Evolutionary conservation across 441 rosid genomes (phyloP), one percentile per base, ranked within the genome.

Genomic region (Capsella rubella): DNA sequence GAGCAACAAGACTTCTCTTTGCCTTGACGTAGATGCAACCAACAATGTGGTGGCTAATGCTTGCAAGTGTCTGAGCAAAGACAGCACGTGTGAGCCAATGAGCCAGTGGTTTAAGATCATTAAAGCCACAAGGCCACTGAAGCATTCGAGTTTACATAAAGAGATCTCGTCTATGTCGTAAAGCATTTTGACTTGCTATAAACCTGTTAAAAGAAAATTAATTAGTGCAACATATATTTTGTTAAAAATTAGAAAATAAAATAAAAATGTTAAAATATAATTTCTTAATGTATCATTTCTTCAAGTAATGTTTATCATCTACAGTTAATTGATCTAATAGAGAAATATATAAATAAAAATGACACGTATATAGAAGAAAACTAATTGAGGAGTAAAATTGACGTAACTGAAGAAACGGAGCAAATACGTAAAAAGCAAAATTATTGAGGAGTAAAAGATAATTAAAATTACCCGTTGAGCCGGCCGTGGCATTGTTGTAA

Each of bases 101-200:
- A 90, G 93, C 65, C 97, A 95, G 37, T 95, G 97, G 97, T 92
- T 95, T 86, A 95, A 86, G 69, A 84, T 92, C 47, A 91, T 87
- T 3, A 80, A 84, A 78, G 90, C 90, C 77, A 92, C 95, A 16
- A 86, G 86, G 78, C 15, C 77, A 66, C 18, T 77, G 21, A 67
- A 66, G 57, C 27, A 58, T 12, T 66, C 73, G 7, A 60, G 46
- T 15, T 15, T 52, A 58, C 52, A 43, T 47, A 65, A 71, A 50
- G 25, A 66, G 50, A 49, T 64, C 9, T 46, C 67, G 4, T 18
- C 73, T 13, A 40, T 72, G 69, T 29, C 66, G 45, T 71, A 58
- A 66, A 77, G 56, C 63, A 32, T 28, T 69, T 42, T 18, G 5
- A 25, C 21, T 31, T 46, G 35, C 13, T 8, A 54, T 31, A 51